Evolutionary conservation across 2,329 filamentous ascomycete species (phyloP), one percentile per base, ranked within the genome.

Genomic region (Ambrosiella beaveri): DNA sequence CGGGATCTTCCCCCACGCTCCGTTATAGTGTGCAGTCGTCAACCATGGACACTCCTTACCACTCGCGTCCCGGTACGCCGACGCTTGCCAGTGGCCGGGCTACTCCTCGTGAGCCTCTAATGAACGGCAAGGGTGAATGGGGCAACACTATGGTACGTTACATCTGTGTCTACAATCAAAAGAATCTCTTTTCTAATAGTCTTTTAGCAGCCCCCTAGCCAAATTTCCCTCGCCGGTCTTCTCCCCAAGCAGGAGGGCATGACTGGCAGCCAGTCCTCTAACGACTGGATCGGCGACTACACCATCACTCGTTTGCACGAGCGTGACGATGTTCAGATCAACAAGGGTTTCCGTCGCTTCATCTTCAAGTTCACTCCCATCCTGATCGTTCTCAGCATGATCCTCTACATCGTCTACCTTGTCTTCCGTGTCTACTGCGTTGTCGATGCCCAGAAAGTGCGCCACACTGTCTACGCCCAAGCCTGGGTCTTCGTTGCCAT

Each of bases 401-500:
- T 62, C n/a, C 52, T 74, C n/a, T 74, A 72, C 64, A n/a, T 74
- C 3, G 41, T 66, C 58, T 81, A 81, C 62, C 74, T 80, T 7
- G 70, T 63, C 19, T 66, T 76, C 57, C 75, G 78, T 41, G 73
- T 81, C 37, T 67, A 68, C 55, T 80, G 76, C 63, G 73, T 79
- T 57, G 65, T 77, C n/a, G 66, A 68, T 50, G 76, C 78, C 0
- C 76, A 81, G 62, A 67, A 71, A 1, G 66, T 66, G 0, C 66
- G 68, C 3, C 54, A 65, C 2, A 64, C 68, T 19, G 68, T 68
- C 1, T 81, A 74, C 61, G 68, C 71, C 3, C 72, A 74, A 50
- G 78, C 78, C 1, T 81, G 78, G 78, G 64, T 79, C 6, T 81
- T 81, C 62, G 75, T 81, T 57, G 74, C 68, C 27, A 71, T 80